Evolutionary conservation across 495 filamentous ascomycete species (phyloP).

Genomic region (Melanomma pulvis-pyrius): DNA sequence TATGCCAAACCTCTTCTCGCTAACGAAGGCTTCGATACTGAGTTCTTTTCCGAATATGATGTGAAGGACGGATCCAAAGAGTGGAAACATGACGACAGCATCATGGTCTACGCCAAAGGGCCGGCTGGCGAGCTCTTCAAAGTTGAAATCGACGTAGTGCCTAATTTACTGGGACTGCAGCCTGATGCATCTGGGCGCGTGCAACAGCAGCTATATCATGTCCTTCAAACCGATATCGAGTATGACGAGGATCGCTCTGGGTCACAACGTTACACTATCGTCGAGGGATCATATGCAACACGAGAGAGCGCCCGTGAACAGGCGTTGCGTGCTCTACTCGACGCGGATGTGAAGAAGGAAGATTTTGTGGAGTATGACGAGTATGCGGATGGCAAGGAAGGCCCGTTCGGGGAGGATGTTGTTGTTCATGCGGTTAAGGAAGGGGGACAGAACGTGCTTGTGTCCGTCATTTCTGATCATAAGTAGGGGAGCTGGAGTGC

Average conservation of each 20-base stretch:
- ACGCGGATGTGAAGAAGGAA: slow-evolving; percentile 21
- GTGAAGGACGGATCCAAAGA: slow-evolving; percentile 7
- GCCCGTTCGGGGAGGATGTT: slow-evolving; percentile 18
- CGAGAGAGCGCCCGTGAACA: slow-evolving; percentile 3
- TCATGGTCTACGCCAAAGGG: slow-evolving; percentile 14
- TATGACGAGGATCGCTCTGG: slow-evolving; percentile 28
- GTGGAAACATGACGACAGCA: slow-evolving; percentile 24
- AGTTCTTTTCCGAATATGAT: slow-evolving; percentile 12
- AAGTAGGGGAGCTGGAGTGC: too few relatives aligned
- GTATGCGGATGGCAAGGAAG: neutral
- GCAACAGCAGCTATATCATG: slow-evolving; percentile 22
- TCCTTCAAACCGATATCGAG: slow-evolving; percentile 28
- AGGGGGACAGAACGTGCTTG: too few relatives aligned
- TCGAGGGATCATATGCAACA: slow-evolving; percentile 12
- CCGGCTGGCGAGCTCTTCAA: slow-evolving; percentile 18
- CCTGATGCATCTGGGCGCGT: slow-evolving; percentile 18
- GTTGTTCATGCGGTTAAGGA: slow-evolving; percentile 16
- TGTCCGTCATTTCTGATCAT: too few relatives aligned
- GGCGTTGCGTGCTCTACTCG: slow-evolving; percentile 12
- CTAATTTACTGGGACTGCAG: slow-evolving; percentile 10
- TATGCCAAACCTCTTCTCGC: slow-evolving; percentile 5
- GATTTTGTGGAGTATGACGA: slow-evolving; percentile 27
- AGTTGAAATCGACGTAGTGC: slow-evolving; percentile 26
- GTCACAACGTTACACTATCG: slow-evolving; percentile 4
- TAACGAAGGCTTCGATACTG: slow-evolving; percentile 19